These are phyloP conservation scores for Nyssa sinensis DNA, from an alignment of 148 eudicot species.

Conservation along the genomic window DNA sequence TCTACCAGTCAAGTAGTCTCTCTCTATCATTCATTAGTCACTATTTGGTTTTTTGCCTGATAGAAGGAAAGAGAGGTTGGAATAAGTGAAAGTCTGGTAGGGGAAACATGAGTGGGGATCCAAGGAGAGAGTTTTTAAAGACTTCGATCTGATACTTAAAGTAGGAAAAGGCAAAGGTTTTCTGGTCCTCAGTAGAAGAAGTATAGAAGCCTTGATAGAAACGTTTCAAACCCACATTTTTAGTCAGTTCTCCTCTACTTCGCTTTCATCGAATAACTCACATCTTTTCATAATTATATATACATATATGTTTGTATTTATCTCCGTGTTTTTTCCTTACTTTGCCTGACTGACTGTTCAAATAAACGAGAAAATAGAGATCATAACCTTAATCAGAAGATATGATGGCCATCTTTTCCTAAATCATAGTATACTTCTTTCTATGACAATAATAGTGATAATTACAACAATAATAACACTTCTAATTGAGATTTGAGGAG, in stretches of 20 bases:
- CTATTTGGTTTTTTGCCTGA: not conserved
- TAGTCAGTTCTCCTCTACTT: slow-evolving; percentile 29
- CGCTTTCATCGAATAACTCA: slow-evolving; percentile 45
- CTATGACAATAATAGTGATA: slow-evolving; percentile 18
- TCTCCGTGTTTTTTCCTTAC: no score
- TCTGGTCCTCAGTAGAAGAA: no score
- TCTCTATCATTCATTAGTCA: no score
- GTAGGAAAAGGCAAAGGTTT: slow-evolving; percentile 56
- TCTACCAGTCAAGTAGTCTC: slow-evolving; percentile 24
- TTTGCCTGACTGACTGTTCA: no score
- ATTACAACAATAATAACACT: slow-evolving; percentile 25
- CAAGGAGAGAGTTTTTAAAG: slow-evolving; percentile 25
- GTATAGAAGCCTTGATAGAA: slow-evolving; percentile 52
- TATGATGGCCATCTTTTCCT: slow-evolving; percentile 20
- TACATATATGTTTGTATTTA: no score
- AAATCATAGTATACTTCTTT: slow-evolving; percentile 27
- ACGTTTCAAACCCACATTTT: slow-evolving; percentile 42
- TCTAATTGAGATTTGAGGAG: not conserved
- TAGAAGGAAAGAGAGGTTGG: not conserved
- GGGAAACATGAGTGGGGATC: slow-evolving; percentile 7
- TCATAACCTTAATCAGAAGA: slow-evolving; percentile 30
- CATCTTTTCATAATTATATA: slow-evolving; percentile 8
- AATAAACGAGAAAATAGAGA: slow-evolving; percentile 31
- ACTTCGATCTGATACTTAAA: slow-evolving; percentile 35
- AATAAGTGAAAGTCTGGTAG: no score